Evolutionary conservation across 495 filamentous ascomycete species (phyloP).

Genomic region (Penicillium paradoxum): DNA sequence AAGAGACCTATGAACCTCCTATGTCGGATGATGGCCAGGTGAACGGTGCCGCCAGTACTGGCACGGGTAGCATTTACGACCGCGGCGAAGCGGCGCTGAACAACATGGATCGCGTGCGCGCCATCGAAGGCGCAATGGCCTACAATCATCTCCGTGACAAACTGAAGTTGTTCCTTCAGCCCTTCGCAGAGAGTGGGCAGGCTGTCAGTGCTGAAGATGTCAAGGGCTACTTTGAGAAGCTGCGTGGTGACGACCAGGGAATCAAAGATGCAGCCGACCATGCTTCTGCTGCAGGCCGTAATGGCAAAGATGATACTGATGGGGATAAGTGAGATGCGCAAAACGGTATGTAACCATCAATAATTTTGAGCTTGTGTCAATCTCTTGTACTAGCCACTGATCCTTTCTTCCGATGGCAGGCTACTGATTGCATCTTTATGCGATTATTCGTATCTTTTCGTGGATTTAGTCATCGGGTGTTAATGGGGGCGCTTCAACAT

Average conservation of each 20-base stretch:
- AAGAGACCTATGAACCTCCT: constrained; percentile 87
- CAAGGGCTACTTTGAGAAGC: constrained; percentile 88
- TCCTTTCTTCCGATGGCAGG: constrained; percentile 9
- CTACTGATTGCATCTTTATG: constrained; percentile 5
- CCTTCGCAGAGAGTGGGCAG: constrained; percentile 86
- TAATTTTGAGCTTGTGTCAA: too few relatives aligned
- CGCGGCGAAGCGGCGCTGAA: constrained; percentile 85
- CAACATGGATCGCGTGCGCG: constrained; percentile 83
- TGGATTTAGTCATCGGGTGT: background rate
- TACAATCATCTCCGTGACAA: constrained; percentile 95
- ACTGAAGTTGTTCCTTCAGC: constrained; percentile 83
- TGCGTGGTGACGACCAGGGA: constrained; percentile 74
- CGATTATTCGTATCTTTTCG: background rate
- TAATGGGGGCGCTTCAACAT: background rate
- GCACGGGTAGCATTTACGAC: constrained; percentile 73
- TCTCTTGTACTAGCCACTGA: too few relatives aligned
- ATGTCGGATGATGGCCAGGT: constrained; percentile 55
- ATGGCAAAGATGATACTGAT: constrained; percentile 17
- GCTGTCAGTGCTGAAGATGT: constrained; percentile 90
- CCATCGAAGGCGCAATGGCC: constrained; percentile 95
- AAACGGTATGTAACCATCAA: constrained; percentile 28
- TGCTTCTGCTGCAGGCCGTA: constrained; percentile 22
- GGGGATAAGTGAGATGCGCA: constrained; percentile 31
- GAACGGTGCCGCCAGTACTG: constrained; percentile 48
- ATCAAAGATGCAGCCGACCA: constrained; percentile 44